Evolutionary conservation across 352 stramenopile genomes (phyloP), one percentile per base, ranked within the genome.

Genomic region (Pythium aquatile): DNA sequence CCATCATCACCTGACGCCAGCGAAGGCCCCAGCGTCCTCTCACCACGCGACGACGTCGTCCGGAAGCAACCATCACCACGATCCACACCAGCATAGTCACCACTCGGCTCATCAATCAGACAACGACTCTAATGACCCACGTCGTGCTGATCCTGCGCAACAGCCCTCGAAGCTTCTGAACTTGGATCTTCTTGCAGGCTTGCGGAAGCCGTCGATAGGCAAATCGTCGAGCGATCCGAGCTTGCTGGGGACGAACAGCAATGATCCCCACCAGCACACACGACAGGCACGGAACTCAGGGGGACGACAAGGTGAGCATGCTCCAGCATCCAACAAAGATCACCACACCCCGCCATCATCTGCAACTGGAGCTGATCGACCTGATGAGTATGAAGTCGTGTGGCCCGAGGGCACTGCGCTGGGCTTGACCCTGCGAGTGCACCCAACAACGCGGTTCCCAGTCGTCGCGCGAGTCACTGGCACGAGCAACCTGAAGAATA

Each of bases 371-470:
- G 24, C 55, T 7, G 58, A 68, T 0, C 53, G 68, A 30, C 55
- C 68, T 2, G 71, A 78, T 35, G 71, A 79, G 49, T 82, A 82
- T 40, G 74, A 82, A 59, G 74, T 82, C 13, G 70, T 76, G 11
- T 82, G 74, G 74, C 66, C 65, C 0, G 74, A 78, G 52, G 74
- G 74, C 9, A 76, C 71, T 16, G 74, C 74, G 9, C 61, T 82
- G 16, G 74, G 74, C 0, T 63, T 82, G 35, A 79, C 74, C 6
- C 61, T 82, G 13, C 72, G 72, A 9, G 72, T 78, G 13, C 74
- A 82, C 42, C 74, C 74, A 8, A 76, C 74, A 3, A 77, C 74
- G 30, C 68, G 74, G 10, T 78, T 78, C 52, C 72, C 74, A n/a
- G 69, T 82, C 10, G 74, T 82, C 13, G 72, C 74, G 0, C 71